Base-by-base conservation (phyloP, 371 early-diverging fungal species). In the Syncephalastrum contaminatum region DNA sequence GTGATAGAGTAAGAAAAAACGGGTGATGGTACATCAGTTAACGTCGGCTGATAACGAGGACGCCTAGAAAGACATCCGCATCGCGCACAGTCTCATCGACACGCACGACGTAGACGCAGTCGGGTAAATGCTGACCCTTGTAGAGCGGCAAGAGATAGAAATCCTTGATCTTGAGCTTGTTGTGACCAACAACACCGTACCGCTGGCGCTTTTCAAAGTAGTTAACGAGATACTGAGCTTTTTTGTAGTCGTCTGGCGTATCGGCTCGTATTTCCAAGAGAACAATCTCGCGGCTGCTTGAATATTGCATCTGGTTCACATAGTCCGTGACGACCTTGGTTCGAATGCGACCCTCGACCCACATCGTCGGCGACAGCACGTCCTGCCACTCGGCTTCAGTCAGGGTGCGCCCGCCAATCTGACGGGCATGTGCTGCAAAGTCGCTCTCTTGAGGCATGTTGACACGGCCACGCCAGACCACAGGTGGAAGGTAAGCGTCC, bases 161-260 rank as follows among this genome's bases (percentile, higher is more conserved):
- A 55, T 91, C 91, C 63, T 88, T 89, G 43, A 89, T 77, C 20
- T 67, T 74, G 4, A 80, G 73, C 46, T 80, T 82, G 59, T 82
- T 80, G 40, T 85, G 82, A 2, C 84, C 87, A 4, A 91, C 81
- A 0, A 91, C 91, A 5, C 87, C 91, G 61, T 79, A 84, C 49
- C 90, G 75, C 6, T 71, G 48, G 54, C 85, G 77, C 12, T 75
- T 66, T 13, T 75, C 62, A 48, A 91, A 85, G 60, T 91, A 88
- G 14, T 73, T 63, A 21, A 85, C 69, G 24, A 91, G 62, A 3
- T 67, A 60, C 16, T 71, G 69, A 30, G 69, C 64, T 48, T 81
- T 70, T 2, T 65, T 53, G 8, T 68, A 49, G 19, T 24, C 54
- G 18, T 45, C 45, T 16, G 36, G 42, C 15, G 43, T 20, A 36